Evolutionary conservation across 1,139 yeast genomes (phyloP).

Genomic region (Groenewaldozyma sp.): DNA sequence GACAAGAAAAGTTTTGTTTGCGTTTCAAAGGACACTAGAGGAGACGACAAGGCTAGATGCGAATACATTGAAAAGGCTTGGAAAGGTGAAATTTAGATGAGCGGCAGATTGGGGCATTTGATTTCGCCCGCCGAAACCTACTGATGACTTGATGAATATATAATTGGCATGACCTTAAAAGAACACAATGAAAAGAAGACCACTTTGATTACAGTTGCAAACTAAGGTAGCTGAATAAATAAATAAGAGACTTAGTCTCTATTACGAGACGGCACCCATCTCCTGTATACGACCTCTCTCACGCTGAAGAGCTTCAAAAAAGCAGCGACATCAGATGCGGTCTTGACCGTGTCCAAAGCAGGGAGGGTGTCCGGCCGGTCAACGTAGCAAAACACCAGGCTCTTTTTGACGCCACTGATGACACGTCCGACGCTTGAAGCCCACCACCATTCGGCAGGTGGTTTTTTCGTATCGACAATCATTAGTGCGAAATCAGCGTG

Average conservation of each 20-base stretch:
- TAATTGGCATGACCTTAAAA: neutral
- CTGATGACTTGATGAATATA: slow-evolving; percentile 2
- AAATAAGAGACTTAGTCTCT: slow-evolving; percentile 42
- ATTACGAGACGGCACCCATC: slow-evolving; percentile 82
- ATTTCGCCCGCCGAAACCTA: too few species aligned
- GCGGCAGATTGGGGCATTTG: too few species aligned
- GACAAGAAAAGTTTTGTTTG: slow-evolving; percentile 58
- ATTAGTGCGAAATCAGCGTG: slow-evolving; percentile 80
- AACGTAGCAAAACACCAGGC: slow-evolving; percentile 60
- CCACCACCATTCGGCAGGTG: slow-evolving; percentile 46
- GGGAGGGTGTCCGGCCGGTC: slow-evolving; percentile 37
- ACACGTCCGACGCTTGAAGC: slow-evolving; percentile 66
- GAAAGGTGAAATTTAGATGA: slow-evolving; percentile 31
- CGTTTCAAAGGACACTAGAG: slow-evolving; percentile 61
- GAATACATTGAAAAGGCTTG: slow-evolving; percentile 34
- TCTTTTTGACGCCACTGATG: slow-evolving; percentile 79
- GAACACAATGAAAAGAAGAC: slow-evolving; percentile 3
- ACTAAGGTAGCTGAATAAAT: slow-evolving; percentile 4
- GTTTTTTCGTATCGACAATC: slow-evolving; percentile 33
- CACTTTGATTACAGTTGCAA: neutral
- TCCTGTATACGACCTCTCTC: slow-evolving; percentile 56
- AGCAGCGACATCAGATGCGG: slow-evolving; percentile 21
- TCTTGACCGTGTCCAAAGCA: slow-evolving; percentile 20
- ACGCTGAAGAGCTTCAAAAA: slow-evolving; percentile 40
- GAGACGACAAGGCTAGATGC: slow-evolving; percentile 27